Percentiles rank a stretch among this genome's conserved stretches.
phyloP scores from a whole-genome alignment of 495 filamentous ascomycete species.

The Lasiosphaeria ovina region DNA sequence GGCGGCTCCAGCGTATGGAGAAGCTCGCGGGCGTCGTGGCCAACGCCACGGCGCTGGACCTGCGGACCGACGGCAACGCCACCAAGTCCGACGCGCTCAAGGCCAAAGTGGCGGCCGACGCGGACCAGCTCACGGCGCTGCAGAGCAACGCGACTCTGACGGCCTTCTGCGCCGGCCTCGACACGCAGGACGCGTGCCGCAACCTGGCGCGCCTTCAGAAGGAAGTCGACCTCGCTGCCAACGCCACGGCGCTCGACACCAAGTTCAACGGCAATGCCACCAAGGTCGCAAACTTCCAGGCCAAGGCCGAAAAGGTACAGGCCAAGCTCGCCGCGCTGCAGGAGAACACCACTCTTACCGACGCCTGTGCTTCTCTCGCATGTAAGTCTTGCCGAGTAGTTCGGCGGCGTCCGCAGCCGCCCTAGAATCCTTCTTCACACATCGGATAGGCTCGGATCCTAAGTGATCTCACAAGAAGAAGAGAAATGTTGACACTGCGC shows the following conservation, averaged over 20 bases:
- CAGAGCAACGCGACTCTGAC: slow-evolving; percentile 17
- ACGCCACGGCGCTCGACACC: slow-evolving; percentile 16
- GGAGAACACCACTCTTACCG: slow-evolving; percentile 16
- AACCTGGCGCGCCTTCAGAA: slow-evolving; percentile 14
- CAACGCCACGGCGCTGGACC: slow-evolving; percentile 16
- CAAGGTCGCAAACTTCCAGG: slow-evolving; percentile 18
- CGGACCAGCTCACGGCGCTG: slow-evolving; percentile 11
- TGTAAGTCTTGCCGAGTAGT: slow-evolving; percentile 10
- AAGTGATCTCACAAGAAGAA: neutral
- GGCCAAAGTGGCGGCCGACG: slow-evolving; percentile 17
- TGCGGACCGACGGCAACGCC: slow-evolving; percentile 15
- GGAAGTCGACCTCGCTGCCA: slow-evolving; percentile 14
- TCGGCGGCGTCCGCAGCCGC: no score
- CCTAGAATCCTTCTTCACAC: neutral
- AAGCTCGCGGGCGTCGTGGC: slow-evolving; percentile 5
- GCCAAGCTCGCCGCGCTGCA: slow-evolving; percentile 16
- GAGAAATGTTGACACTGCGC: neutral
- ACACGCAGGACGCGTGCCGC: slow-evolving; percentile 14
- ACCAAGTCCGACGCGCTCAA: slow-evolving; percentile 17
- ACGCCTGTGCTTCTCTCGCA: slow-evolving; percentile 9
- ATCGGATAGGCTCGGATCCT: no score
- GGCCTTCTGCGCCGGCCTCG: slow-evolving; percentile 11
- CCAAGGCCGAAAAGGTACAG: slow-evolving; percentile 12
- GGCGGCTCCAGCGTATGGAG: slow-evolving; percentile 1
- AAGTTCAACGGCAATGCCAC: slow-evolving; percentile 20